Conservation (phyloP, 139 green algal genomes). For the Chlorella sp. region DNA sequence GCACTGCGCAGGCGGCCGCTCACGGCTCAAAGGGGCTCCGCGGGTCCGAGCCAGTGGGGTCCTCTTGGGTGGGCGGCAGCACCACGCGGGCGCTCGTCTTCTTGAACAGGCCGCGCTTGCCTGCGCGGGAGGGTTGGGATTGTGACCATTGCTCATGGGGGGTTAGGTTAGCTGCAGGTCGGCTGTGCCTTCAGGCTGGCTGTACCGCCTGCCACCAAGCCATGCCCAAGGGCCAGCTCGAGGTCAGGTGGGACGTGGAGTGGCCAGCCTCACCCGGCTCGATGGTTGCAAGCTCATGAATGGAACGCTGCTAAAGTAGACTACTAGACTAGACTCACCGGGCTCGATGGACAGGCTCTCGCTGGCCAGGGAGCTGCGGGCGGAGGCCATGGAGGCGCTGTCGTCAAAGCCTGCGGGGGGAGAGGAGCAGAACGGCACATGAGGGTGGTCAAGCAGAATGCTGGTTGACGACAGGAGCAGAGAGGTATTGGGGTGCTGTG, state of each 20-base stretch:
- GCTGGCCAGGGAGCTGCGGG: neutral
- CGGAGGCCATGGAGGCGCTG: neutral
- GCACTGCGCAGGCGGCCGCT: neutral
- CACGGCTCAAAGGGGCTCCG: conserved; percentile 15
- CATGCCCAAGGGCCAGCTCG: neutral
- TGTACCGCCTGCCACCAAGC: no score
- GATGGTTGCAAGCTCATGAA: no score
- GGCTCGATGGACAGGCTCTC: neutral
- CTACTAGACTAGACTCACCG: neutral
- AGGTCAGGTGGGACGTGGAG: no score
- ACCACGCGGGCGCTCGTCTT: neutral
- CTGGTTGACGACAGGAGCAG: no score
- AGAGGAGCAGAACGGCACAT: no score
- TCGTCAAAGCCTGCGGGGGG: neutral
- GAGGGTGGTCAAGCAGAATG: no score
- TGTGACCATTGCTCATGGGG: no score
- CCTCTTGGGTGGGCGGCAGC: conserved; percentile 4
- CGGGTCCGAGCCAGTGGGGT: neutral
- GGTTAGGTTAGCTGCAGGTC: no score
- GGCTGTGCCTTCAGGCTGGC: no score
- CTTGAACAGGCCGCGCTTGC: conserved; percentile 5
- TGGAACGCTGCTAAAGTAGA: no score
- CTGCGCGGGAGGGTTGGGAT: neutral
- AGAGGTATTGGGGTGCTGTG: no score
- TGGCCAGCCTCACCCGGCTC: no score